Conservation (phyloP, 2,329 filamentous ascomycete species). For the Fusarium anthophilum region DNA sequence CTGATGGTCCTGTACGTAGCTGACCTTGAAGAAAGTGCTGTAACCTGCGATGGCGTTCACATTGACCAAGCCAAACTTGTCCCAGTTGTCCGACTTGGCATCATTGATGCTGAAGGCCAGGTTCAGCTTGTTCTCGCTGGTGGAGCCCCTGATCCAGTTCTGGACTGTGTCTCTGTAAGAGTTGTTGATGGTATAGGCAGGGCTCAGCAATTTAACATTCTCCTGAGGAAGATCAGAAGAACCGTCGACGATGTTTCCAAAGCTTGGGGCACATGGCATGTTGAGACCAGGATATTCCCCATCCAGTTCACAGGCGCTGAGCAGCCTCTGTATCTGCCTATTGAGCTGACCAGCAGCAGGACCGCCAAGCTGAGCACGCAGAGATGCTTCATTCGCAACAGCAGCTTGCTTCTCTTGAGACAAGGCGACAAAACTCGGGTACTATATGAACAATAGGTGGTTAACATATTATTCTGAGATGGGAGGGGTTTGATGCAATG, state of each 20-base stretch:
- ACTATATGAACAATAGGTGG: no score
- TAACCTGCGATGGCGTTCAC: neutral
- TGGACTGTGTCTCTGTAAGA: neutral
- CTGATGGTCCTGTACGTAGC: fast-evolving
- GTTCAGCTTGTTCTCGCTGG: neutral
- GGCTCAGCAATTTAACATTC: fast-evolving
- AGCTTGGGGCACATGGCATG: neutral
- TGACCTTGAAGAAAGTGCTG: neutral
- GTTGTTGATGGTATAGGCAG: neutral
- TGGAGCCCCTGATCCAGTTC: fast-evolving
- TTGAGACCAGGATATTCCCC: neutral
- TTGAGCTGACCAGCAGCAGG: neutral
- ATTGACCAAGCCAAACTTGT: neutral
- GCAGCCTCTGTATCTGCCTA: neutral
- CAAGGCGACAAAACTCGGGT: neutral
- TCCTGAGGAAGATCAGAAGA: neutral
- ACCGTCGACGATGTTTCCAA: neutral
- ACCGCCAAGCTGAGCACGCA: neutral
- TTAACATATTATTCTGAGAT: no score
- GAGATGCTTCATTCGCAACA: neutral
- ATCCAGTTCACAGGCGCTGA: neutral
- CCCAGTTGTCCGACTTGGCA: neutral
- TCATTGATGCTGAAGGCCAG: neutral
- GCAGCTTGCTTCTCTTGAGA: neutral
- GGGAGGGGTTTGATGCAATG: neutral